phyloP scores from a whole-genome alignment of 768 basidiomycete genomes.

The Russula vinacea region DNA sequence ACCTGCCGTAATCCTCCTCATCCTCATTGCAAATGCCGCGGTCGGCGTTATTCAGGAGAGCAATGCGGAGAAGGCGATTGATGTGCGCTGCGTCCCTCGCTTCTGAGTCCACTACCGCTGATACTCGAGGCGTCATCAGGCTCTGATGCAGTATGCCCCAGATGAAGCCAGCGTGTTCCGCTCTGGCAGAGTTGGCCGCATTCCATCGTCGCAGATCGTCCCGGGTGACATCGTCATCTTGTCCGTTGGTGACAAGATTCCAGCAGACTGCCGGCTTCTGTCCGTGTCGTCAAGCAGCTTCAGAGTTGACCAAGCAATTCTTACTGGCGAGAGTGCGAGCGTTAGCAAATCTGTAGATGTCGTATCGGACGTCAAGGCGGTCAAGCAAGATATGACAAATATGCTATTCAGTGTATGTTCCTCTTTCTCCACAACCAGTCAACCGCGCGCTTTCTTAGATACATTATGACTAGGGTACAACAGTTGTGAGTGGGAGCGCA shows the following conservation, averaged over 20 bases:
- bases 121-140: slow-evolving; percentile 47
- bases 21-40: slow-evolving; percentile 93
- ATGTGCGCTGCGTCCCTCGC: slow-evolving; percentile 53
- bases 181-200: slow-evolving; percentile 59
- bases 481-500: slow-evolving; percentile 90
- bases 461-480: slow-evolving; percentile 66
- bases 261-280: slow-evolving; percentile 88
- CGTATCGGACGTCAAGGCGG: slow-evolving; percentile 72
- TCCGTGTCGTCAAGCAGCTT: slow-evolving; percentile 92
- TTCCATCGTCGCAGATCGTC: slow-evolving; percentile 87
- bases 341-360: slow-evolving; percentile 75
- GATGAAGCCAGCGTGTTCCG: slow-evolving; percentile 93
- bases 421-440: not conserved
- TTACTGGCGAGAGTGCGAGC: slow-evolving; percentile 90
- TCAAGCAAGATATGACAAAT: slow-evolving; percentile 98
- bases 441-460: slow-evolving; percentile 5
- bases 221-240: slow-evolving; percentile 92
- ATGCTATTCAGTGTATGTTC: slow-evolving; percentile 83
- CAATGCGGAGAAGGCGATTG: slow-evolving; percentile 95
- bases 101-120: not conserved
- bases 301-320: slow-evolving; percentile 91
- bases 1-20: slow-evolving; percentile 90
- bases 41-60: slow-evolving; percentile 97
- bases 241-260: slow-evolving; percentile 92
- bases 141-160: slow-evolving; percentile 93